phyloP scores from a whole-genome alignment of 495 filamentous ascomycete genomes.

The Lentithecium fluviatile region DNA sequence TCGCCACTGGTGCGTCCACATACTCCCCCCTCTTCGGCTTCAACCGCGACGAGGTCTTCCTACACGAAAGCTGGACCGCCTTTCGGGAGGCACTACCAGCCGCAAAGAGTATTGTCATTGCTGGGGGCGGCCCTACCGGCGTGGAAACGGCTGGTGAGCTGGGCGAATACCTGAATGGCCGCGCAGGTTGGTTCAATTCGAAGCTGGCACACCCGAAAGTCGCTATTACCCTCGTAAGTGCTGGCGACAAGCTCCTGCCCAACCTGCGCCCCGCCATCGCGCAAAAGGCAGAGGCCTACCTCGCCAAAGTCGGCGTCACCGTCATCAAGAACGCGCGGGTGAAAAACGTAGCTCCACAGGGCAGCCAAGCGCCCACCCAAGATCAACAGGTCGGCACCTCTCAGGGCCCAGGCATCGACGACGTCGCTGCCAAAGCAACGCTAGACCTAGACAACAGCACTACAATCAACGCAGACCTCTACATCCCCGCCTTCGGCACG shows the following conservation, averaged over 20 bases:
- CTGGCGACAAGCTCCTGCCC: constrained; percentile 48
- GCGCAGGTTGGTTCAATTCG: constrained; percentile 28
- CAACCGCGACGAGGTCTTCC: constrained; percentile 11
- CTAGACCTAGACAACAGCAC: constrained; percentile 42
- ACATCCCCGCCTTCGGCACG: constrained; percentile 51
- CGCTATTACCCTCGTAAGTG: constrained; percentile 48
- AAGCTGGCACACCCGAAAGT: constrained; percentile 38
- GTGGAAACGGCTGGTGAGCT: constrained; percentile 57
- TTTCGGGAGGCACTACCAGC: constrained; percentile 46
- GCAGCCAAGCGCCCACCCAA: too few species aligned
- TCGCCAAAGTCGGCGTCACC: constrained; percentile 48
- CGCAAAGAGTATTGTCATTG: constrained; percentile 59
- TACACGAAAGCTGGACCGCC: constrained; percentile 44
- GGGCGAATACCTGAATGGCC: constrained; percentile 37
- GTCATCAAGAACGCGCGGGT: constrained; percentile 46
- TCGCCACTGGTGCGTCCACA: constrained; percentile 28
- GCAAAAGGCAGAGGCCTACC: constrained; percentile 45
- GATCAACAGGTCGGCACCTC: too few species aligned
- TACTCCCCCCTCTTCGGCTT: constrained; percentile 17
- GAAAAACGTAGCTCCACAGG: constrained; percentile 19
- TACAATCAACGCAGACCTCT: constrained; percentile 48
- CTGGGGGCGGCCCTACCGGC: constrained; percentile 65
- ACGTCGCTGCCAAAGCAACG: constrained; percentile 31
- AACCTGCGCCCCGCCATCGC: constrained; percentile 42
- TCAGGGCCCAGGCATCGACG: constrained; percentile 12